Evolutionary conservation across 2,329 filamentous ascomycete species (phyloP), one percentile per base, ranked within the genome.

Genomic region (Fusarium sambucinum): DNA sequence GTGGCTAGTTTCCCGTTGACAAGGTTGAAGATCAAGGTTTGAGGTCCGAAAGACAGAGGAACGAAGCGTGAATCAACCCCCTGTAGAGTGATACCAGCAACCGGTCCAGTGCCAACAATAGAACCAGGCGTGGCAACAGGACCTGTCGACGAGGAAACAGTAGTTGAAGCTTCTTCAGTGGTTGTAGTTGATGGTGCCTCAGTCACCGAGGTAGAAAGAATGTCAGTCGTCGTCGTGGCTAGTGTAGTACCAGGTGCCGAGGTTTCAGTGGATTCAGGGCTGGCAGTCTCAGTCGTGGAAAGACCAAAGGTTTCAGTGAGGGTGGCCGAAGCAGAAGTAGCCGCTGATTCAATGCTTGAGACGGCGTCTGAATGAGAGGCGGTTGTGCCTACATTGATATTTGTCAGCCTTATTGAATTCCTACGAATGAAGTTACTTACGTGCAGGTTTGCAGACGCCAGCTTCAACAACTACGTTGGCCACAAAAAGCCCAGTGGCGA

Each of bases 11-110:
- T 14, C 1, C 32, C 40, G 12, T 38, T 45, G 21, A 10, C 9
- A 4, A 59, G 21, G 17, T 3, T 61, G 21, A 61, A 53, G 16
- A 59, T 53, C 14, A 61, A 27, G n/a, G 58, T 52, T 33, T 59
- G 54, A 2, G 57, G 25, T 1, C 38, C 3, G 10, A 60, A 60
- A 2, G 58, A 60, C 2, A 60, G 32, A 7, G 58, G 27, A 5
- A 29, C 2, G 10, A 38, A 60, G 4, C 58, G 32, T 7, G 25
- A 4, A 25, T 11, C 14, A 9, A 2, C 12, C 3, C 58, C 55
- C 3, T 38, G 27, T 3, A 60, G 38, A 14, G 58, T 44, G 4
- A 59, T 38, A 14, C 14, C 55, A 10, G 55, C 44, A 3, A 21
- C 44, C 2, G 55, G 58, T 7, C 58, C 55, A 13, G n/a, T 33